Evolutionary conservation across 1,284 basidiomycete species (phyloP), one percentile per base, ranked within the genome.

Genomic region (Mixia osmundae): DNA sequence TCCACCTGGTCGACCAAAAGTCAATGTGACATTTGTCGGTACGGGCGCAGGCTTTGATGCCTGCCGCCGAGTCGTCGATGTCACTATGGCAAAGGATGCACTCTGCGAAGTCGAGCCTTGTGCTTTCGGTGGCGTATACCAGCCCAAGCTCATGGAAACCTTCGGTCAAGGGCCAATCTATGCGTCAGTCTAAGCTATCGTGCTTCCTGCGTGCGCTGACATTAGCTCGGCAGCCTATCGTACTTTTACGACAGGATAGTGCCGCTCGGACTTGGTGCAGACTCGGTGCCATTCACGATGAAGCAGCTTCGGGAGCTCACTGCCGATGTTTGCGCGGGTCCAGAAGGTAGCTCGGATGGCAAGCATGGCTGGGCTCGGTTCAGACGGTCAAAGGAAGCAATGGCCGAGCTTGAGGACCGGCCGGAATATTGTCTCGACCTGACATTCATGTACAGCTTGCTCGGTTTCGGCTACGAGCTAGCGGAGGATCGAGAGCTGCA

Each of bases 81-180:
- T 95, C 40, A 78, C 91, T 45, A 75, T 97, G 68, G 83, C 82
- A 34, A 97, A 97, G 61, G 80, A 97, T 50, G 72, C 83, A 69
- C 67, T 83, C 35, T 95, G 91, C 57, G 70, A 72, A 50, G 63
- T 72, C 48, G 79, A 77, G 54, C 85, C 85, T 0, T 97, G 89
- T 57, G 83, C 87, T 2, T 97, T 97, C 62, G 76, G 82, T 48
- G 89, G 89, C 25, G 82, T 94, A 20, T 95, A 97, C 62, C 89
- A 95, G 56, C 91, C 89, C 1, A 76, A 76, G n/a, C 65, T 95
- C 20, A 65, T 79, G 45, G 76, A 89, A 45, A 76, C 79, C 4
- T 95, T 95, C 68, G 48, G 46, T 8, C 47, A 48, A 2, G 51
- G 56, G n/a, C 57, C 57, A 23, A 50, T 53, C 25, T 53, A 50